Base-by-base conservation (phyloP, 805 yeast genomes). In the Monosporozyma servazzii region DNA sequence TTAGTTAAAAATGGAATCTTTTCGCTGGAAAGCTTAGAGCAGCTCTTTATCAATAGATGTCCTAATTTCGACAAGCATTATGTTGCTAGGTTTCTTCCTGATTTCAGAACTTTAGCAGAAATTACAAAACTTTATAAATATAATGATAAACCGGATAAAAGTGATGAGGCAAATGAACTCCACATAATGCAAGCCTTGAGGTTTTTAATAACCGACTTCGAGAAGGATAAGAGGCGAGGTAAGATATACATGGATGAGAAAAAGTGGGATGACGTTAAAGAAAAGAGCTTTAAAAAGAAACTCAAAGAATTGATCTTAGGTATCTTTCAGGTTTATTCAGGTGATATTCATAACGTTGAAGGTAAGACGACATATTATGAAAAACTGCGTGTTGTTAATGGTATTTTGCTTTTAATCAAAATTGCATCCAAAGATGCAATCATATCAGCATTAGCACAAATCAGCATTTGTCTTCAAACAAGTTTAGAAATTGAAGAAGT, bases 391-490 rank as follows among this genome's bases (percentile, higher is more conserved):
- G 83, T 91, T 1, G 73, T 91, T 2, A 72, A 80, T 51, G 96
- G 96, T 0, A 77, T 91, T 30, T 79, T 82, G 39, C 79, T 84
- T 52, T 67, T 91, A 23, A 79, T 86, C 6, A 72, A 75, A 43
- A 53, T 60, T 51, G 67, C 80, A 2, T 70, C 80, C 1, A 76
- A 76, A 5, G 70, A 74, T 25, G 73, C 81, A 15, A 77, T 86
- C 30, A 76, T 80, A 4, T 78, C 86, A 1, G 87, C 88, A 0
- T 67, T 86, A 36, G 95, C 96, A 0, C 98, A 90, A 63, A 79
- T 91, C 4, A 84, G 88, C 53, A 85, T 95, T 1, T 86, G 95
- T 58, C 69, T 91, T 11, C 96, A 88, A 62, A 81, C 89, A 1
- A 83, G 91, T 0, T 67, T 90, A 21, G 89, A 83, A 40, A 77